Percentiles rank a stretch among this genome's conserved stretches.
These are phyloP conservation scores for Pythium guiyangense DNA, from an alignment of 352 stramenopile species.

Conservation along the genomic window DNA sequence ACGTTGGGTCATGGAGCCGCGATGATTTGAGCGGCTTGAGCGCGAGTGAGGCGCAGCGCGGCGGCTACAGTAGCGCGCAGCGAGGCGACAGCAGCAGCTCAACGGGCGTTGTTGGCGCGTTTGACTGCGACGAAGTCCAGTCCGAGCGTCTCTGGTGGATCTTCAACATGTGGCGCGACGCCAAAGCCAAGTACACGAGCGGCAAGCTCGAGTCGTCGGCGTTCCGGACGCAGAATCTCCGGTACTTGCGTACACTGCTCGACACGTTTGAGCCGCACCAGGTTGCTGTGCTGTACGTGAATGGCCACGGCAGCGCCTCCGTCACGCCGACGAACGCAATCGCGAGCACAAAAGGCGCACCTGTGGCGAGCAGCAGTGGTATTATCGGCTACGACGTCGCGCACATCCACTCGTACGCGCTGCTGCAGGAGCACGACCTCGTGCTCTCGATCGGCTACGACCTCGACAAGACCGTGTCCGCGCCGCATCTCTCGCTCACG, in stretches of 20 bases:
- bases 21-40: conserved; percentile 21
- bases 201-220: conserved; percentile 66
- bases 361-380: conserved; percentile 8
- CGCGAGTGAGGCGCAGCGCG: conserved; percentile 10
- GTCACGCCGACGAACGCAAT: conserved; percentile 21
- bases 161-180: conserved; percentile 66
- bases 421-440: conserved; percentile 62
- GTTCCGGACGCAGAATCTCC: conserved; percentile 66
- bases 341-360: background rate
- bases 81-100: conserved; percentile 47
- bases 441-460: conserved; percentile 71
- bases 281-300: conserved; percentile 66
- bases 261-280: conserved; percentile 79
- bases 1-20: conserved; percentile 34
- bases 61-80: conserved; percentile 14
- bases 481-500: background rate
- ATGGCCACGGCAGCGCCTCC: conserved; percentile 19
- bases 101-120: conserved; percentile 53
- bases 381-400: conserved; percentile 78
- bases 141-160: conserved; percentile 81
- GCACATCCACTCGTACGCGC: conserved; percentile 67
- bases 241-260: conserved; percentile 58
- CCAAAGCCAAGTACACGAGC: conserved; percentile 62
- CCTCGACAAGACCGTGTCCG: background rate
- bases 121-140: conserved; percentile 81